Percentiles rank a stretch among this genome's conserved stretches.
Conservation (phyloP, 768 basidiomycete genomes). For the Suillus fuscotomentosus region DNA sequence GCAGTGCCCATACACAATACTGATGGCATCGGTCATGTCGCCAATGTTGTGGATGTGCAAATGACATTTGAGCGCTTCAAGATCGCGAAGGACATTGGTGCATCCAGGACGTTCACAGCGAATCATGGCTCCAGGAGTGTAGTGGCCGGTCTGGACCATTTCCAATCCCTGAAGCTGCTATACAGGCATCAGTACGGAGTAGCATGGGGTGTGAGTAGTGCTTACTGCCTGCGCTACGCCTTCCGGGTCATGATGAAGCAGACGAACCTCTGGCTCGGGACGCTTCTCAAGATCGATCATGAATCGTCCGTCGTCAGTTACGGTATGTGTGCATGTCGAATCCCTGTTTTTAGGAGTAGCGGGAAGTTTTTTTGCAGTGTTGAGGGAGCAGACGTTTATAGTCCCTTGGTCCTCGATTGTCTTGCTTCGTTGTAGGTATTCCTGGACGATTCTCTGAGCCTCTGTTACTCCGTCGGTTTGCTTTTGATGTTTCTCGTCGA, state of each 20-base stretch:
- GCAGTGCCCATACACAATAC: not conserved
- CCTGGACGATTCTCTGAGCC: slow-evolving; percentile 19
- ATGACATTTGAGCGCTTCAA: slow-evolving; percentile 49
- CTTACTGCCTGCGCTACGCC: slow-evolving; percentile 41
- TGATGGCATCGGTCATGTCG: slow-evolving; percentile 20
- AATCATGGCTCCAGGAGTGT: slow-evolving; percentile 32
- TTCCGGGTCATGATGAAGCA: slow-evolving; percentile 34
- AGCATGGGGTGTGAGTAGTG: slow-evolving; percentile 12
- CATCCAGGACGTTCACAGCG: slow-evolving; percentile 47
- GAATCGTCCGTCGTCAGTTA: slow-evolving; percentile 10
- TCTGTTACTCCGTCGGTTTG: slow-evolving; percentile 12
- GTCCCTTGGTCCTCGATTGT: slow-evolving; percentile 3
- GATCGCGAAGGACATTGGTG: slow-evolving; percentile 38
- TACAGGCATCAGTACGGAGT: not conserved
- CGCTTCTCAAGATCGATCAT: slow-evolving; percentile 31
- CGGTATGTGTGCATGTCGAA: slow-evolving; percentile 26
- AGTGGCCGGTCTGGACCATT: slow-evolving; percentile 26
- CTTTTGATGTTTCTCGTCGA: slow-evolving; percentile 4
- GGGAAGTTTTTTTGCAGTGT: slow-evolving; percentile 17
- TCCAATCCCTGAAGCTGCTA: slow-evolving; percentile 25
- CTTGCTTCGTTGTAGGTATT: not conserved
- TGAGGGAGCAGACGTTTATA: not conserved
- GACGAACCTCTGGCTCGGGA: slow-evolving; percentile 32
- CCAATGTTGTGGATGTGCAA: slow-evolving; percentile 57
- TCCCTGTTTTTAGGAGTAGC: slow-evolving; percentile 21